Percentiles rank a stretch among this genome's conserved stretches.
Evolutionary conservation across 148 eudicot genomes (phyloP).

Genomic region (Polygonum aviculare): DNA sequence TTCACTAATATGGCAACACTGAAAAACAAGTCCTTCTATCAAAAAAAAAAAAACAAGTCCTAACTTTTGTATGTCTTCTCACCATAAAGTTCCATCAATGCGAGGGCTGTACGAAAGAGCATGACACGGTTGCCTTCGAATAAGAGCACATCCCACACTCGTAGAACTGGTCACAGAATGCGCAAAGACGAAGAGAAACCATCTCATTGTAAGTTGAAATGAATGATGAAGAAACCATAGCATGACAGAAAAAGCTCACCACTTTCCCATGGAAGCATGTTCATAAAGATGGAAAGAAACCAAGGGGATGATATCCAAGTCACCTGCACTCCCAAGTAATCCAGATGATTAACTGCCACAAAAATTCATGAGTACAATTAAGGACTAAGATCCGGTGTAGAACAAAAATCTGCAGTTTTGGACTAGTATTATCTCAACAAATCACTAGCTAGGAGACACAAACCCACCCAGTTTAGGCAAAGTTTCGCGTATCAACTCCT

Average conservation of each 20-base stretch:
- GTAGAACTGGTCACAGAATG: slow-evolving; percentile 52
- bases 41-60: background rate
- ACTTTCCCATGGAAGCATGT: slow-evolving; percentile 98
- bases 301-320: slow-evolving; percentile 90
- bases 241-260: slow-evolving; percentile 38
- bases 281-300: slow-evolving; percentile 87
- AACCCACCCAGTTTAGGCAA: slow-evolving; percentile 80
- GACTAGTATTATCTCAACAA: background rate
- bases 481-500: slow-evolving; percentile 79
- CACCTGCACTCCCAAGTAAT: slow-evolving; percentile 89
- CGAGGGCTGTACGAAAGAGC: slow-evolving; percentile 94
- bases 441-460: background rate
- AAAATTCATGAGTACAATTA: slow-evolving; percentile 15
- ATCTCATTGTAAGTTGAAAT: background rate
- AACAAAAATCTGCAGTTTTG: background rate
- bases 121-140: slow-evolving; percentile 94
- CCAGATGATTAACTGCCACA: slow-evolving; percentile 85
- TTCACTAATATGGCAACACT: background rate
- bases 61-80: slow-evolving; percentile 11
- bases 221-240: background rate
- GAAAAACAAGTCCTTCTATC: background rate
- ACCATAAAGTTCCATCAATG: slow-evolving; percentile 95
- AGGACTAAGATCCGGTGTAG: slow-evolving; percentile 10
- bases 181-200: background rate
- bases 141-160: slow-evolving; percentile 91